Conservation (phyloP, 495 filamentous ascomycete species). For the Lophiostoma macrostomum region DNA sequence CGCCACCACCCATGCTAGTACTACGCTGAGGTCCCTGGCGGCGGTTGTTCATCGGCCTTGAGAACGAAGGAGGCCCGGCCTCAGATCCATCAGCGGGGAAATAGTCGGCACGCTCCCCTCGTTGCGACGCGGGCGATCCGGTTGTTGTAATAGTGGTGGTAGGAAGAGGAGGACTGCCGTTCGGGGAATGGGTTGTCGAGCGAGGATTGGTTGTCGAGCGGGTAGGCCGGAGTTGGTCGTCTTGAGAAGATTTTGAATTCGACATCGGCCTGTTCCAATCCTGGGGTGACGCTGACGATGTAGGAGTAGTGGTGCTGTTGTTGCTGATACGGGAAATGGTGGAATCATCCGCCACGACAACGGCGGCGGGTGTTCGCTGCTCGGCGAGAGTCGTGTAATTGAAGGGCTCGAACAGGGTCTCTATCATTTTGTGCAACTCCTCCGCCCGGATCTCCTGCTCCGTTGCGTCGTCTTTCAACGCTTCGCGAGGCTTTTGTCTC, state of each 20-base stretch:
- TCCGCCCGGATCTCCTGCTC: conserved; percentile 94
- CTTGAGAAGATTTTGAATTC: conserved; percentile 23
- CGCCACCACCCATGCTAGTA: conserved; percentile 74
- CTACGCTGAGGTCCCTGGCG: conserved; percentile 55
- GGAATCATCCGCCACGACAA: conserved; percentile 43
- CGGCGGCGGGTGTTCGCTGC: conserved; percentile 17
- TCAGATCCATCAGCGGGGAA: conserved; percentile 44
- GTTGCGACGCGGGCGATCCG: conserved; percentile 28
- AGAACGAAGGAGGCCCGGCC: conserved; percentile 27
- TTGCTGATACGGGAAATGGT: conserved; percentile 37
- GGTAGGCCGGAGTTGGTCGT: conserved; percentile 28
- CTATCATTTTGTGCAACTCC: conserved; percentile 89
- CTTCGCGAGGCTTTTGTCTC: conserved; percentile 87
- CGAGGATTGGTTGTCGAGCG: conserved; percentile 32
- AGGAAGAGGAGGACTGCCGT: conserved; percentile 39
- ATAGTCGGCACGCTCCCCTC: conserved; percentile 38
- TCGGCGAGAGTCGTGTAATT: conserved; percentile 80
- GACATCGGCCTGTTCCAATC: conserved; percentile 15
- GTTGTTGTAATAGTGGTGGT: conserved; percentile 16
- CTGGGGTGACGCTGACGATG: conserved; percentile 22
- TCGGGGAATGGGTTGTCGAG: conserved; percentile 40
- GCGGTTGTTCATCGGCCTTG: conserved; percentile 38
- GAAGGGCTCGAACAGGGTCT: conserved; percentile 91
- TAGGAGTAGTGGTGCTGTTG: conserved; percentile 31
- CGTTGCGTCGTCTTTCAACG: conserved; percentile 88